Base-by-base conservation (phyloP, 345 rosid species). In the Gossypium arboreum region DNA sequence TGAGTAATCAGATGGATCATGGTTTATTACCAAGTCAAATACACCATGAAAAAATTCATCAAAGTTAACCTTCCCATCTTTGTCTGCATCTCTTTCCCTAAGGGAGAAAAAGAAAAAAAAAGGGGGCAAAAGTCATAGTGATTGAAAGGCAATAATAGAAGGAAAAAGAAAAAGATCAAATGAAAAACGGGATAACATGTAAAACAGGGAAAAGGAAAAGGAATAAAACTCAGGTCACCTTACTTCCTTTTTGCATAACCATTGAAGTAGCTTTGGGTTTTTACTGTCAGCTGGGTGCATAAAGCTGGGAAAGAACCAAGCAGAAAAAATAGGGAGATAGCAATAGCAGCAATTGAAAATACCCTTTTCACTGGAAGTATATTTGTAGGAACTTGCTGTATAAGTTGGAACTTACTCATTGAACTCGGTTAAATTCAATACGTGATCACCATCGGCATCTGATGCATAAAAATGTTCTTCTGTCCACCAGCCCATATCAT, bases 401-500 rank as follows among this genome's bases (percentile, higher is more conserved):
- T 59, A 74, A 73, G 71, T 72, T 56, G 72, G 78, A 58, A 54
- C 94, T 89, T 80, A 96, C 99, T 96, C 98, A 63, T 93, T 96
- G 80, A 96, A 96, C 87, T 96, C 97, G 0, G 94, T 92, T 73
- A 92, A 71, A 81, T 96, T 90, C 81, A 96, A 78, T 17, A 87
- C 82, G 58, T 97, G 97, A 87, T 96, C 97, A 81, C 95, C 97
- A 84, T 92, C 86, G 7, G 81, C 93, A 91, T 96, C 99, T 22
- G 99, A 89, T 69, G 97, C 97, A 81, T 90, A 92, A 73, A 96
- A 96, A 84, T 96, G 99, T 78, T 90, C 97, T 82, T 87, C 94
- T 82, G 85, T 93, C 99, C 98, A 93, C 99, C 99, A 96, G 67
- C 97, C 99, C 94, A 93, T 96, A 24, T 92, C 92, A 80, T 84